These are phyloP conservation scores for Parachaetomium inaequale DNA, from an alignment of 495 filamentous ascomycete species.

Conservation along the genomic window DNA sequence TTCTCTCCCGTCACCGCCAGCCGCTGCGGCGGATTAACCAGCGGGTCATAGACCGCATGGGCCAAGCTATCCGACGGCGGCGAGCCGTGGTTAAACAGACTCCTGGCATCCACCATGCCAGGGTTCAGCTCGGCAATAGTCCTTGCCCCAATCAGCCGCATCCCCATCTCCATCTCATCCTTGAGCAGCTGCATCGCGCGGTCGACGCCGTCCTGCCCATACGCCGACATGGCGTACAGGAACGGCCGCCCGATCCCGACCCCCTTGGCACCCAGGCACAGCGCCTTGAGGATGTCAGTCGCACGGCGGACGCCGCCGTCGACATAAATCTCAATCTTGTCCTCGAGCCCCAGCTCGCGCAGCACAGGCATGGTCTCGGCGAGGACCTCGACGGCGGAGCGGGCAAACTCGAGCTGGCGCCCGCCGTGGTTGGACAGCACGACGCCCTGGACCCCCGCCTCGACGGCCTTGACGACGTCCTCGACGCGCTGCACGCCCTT, in stretches of 20 bases:
- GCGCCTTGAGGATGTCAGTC: conserved; percentile 93
- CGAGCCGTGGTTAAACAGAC: conserved; percentile 65
- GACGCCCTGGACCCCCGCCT: conserved; percentile 81
- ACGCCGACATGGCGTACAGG: conserved; percentile 92
- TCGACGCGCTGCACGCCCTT: conserved; percentile 97
- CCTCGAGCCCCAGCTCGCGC: conserved; percentile 73
- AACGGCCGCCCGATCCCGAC: conserved; percentile 95
- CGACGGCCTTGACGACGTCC: conserved; percentile 82
- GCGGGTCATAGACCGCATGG: conserved; percentile 41
- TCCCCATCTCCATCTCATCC: conserved; percentile 99
- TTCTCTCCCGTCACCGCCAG: conserved; percentile 16
- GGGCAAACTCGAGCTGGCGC: conserved; percentile 90
- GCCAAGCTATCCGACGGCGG: conserved; percentile 64
- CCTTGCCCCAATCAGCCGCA: conserved; percentile 83
- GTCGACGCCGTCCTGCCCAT: conserved; percentile 82
- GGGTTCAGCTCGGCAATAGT: conserved; percentile 74
- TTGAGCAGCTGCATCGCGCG: conserved; percentile 91
- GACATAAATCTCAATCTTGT: conserved; percentile 83
- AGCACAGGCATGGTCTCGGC: conserved; percentile 96
- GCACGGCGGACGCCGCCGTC: conserved; percentile 88
- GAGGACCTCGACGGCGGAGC: conserved; percentile 87
- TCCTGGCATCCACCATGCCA: conserved; percentile 71
- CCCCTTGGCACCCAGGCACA: conserved; percentile 88
- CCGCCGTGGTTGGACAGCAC: conserved; percentile 97
- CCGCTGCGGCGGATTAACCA: conserved; percentile 44